Evolutionary conservation across 2,329 filamentous ascomycete species (phyloP).

Genomic region (Nannizziopsis barbatae): DNA sequence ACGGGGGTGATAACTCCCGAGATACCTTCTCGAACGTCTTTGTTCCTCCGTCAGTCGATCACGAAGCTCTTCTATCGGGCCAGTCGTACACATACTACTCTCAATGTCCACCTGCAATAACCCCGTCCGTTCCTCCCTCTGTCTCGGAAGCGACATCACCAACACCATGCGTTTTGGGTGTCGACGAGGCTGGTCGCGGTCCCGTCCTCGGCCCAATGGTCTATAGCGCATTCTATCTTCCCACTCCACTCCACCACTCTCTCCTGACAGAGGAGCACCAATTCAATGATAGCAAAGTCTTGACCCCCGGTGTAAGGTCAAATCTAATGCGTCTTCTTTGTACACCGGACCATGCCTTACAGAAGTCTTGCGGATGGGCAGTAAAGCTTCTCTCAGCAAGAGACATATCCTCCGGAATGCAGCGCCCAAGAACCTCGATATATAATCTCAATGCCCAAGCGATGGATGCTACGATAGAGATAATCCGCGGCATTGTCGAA

Average conservation of each 20-base stretch:
- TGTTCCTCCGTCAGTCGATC: constrained; percentile 59
- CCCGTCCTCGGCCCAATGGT: constrained; percentile 76
- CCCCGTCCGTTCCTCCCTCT: constrained; percentile 26
- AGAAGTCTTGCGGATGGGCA: constrained; percentile 68
- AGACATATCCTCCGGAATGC: constrained; percentile 70
- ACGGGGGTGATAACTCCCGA: constrained; percentile 19
- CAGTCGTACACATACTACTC: constrained; percentile 63
- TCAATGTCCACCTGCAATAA: constrained; percentile 52
- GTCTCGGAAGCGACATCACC: constrained; percentile 26
- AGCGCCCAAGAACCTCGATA: constrained; percentile 41
- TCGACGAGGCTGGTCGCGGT: constrained; percentile 88
- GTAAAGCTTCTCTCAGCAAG: constrained; percentile 68
- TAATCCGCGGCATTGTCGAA: constrained; percentile 67
- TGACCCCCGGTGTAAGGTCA: constrained; percentile 69
- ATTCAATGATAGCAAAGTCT: constrained; percentile 91
- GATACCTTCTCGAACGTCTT: constrained; percentile 37
- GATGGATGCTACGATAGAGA: constrained; percentile 74
- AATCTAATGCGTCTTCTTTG: constrained; percentile 62
- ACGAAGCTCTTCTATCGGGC: constrained; percentile 47
- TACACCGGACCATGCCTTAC: constrained; percentile 48
- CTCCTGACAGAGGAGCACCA: constrained; percentile 68
- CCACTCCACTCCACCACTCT: constrained; percentile 52
- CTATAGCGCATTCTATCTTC: constrained; percentile 60
- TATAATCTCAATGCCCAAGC: constrained; percentile 97
- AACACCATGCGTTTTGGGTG: constrained; percentile 65